Evolutionary conservation across 2,329 filamentous ascomycete species (phyloP).

Genomic region (Phaeosphaeria sp.): DNA sequence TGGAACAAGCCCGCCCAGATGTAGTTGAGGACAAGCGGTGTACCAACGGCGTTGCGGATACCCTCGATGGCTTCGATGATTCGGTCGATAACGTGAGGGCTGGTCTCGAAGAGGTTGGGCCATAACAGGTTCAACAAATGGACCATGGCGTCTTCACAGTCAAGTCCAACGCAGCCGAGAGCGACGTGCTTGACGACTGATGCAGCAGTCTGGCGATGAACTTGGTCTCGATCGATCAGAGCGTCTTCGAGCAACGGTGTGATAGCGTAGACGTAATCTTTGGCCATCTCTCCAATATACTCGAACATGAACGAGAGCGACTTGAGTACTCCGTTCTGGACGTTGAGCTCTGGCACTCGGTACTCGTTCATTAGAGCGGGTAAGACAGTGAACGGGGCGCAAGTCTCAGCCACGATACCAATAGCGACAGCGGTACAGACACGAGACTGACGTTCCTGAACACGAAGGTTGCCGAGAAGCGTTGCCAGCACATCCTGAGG

Average conservation of each 20-base stretch:
- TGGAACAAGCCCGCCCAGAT: conserved; percentile 98
- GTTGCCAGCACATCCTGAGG: conserved; percentile 97
- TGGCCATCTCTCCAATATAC: conserved; percentile 99
- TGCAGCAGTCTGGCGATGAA: conserved; percentile 95
- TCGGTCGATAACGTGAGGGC: conserved; percentile 96
- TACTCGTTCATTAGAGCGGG: conserved; percentile 99
- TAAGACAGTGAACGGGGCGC: conserved; percentile 97
- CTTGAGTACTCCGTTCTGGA: conserved; percentile 98
- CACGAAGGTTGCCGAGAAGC: conserved; percentile 92
- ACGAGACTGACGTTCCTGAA: conserved; percentile 96
- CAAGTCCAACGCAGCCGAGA: conserved; percentile 93
- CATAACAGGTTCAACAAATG: conserved; percentile 95
- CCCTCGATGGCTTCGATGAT: conserved; percentile 98
- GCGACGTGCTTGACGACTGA: conserved; percentile 98
- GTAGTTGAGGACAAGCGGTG: conserved; percentile 94
- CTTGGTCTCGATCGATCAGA: conserved; percentile 96
- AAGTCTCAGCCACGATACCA: conserved; percentile 97
- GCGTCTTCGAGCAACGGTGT: conserved; percentile 95
- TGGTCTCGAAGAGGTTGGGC: conserved; percentile 97
- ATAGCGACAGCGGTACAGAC: conserved; percentile 99
- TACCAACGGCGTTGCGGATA: conserved; percentile 90
- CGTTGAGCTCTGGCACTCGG: conserved; percentile 95
- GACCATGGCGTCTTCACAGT: conserved; percentile 98
- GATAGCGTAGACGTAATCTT: conserved; percentile 98
- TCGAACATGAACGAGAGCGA: conserved; percentile 97